phyloP scores from a whole-genome alignment of 495 filamentous ascomycete species.

The Apodospora peruviana region DNA sequence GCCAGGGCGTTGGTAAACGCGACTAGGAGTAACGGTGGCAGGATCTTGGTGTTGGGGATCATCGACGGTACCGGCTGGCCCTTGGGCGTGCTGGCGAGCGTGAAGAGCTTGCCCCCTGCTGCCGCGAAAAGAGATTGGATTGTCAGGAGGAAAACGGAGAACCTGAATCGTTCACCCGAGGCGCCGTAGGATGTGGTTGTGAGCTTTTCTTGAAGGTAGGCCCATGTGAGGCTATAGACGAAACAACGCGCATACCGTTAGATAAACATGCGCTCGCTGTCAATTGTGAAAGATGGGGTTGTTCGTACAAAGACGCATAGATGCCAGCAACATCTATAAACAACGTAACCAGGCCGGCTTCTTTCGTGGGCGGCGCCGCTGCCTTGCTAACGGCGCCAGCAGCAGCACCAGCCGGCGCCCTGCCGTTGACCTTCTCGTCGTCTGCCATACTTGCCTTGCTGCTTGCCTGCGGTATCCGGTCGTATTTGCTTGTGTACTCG shows the following conservation, averaged over 20 bases:
- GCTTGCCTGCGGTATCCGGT: slow-evolving; percentile 29
- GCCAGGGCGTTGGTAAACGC: slow-evolving; percentile 83
- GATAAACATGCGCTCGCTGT: neutral
- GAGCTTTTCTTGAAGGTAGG: slow-evolving; percentile 92
- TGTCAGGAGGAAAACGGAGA: slow-evolving; percentile 90
- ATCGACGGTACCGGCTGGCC: slow-evolving; percentile 51
- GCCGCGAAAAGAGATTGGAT: slow-evolving; percentile 90
- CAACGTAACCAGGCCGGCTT: slow-evolving; percentile 61
- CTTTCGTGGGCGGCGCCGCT: slow-evolving; percentile 27
- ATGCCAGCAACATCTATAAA: slow-evolving; percentile 86
- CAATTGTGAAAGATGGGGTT: neutral
- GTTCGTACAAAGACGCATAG: slow-evolving; percentile 84
- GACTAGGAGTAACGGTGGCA: slow-evolving; percentile 77
- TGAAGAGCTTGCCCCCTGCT: slow-evolving; percentile 74
- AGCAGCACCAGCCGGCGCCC: slow-evolving; percentile 1
- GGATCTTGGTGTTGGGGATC: slow-evolving; percentile 59
- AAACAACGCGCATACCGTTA: neutral
- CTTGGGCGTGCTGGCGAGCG: slow-evolving; percentile 56
- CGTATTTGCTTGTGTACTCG: slow-evolving; percentile 45
- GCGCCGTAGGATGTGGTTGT: slow-evolving; percentile 87
- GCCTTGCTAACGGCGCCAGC: slow-evolving; percentile 12
- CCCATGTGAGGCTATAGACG: slow-evolving; percentile 78
- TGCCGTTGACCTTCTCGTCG: slow-evolving; percentile 34
- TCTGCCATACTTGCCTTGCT: slow-evolving; percentile 3
- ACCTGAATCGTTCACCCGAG: slow-evolving; percentile 69